phyloP scores from a whole-genome alignment of 495 filamentous ascomycete species.

The Aspergillus asperescens region DNA sequence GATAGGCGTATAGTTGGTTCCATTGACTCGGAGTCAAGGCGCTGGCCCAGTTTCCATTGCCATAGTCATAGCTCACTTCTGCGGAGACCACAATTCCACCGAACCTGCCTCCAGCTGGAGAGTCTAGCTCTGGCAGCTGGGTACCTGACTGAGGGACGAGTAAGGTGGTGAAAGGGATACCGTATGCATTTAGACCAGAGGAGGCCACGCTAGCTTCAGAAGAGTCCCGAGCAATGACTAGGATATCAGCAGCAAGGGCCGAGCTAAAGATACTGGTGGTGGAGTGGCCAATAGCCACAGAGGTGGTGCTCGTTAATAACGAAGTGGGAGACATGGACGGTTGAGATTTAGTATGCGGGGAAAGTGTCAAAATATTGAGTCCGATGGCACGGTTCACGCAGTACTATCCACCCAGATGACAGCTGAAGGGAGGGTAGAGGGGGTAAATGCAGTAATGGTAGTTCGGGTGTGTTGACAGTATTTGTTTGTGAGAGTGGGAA shows the following conservation, averaged over 20 bases:
- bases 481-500: no score
- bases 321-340: no score
- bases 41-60: constrained; percentile 40
- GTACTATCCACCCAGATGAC: no score
- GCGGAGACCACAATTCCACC: constrained; percentile 52
- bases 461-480: no score
- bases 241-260: constrained; percentile 43
- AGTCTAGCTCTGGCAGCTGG: constrained; percentile 47
- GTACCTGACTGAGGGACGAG: constrained; percentile 49
- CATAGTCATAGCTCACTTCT: constrained; percentile 54
- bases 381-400: no score
- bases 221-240: constrained; percentile 53
- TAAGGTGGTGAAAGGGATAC: constrained; percentile 53
- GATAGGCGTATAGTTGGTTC: constrained; percentile 52
- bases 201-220: constrained; percentile 40
- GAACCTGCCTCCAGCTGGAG: constrained; percentile 47
- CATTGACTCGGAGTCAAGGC: constrained; percentile 54
- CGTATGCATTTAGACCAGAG: constrained; percentile 55
- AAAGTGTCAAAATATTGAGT: no score
- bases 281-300: no score
- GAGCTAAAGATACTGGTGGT: no score
- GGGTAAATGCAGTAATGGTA: no score
- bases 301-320: no score
- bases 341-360: no score
- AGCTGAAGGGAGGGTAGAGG: no score